A percentile compares a stretch with the other conserved stretches of the same genome.
Evolutionary conservation across 2,329 filamentous ascomycete species (phyloP).

Genomic region (Curvularia lunata): DNA sequence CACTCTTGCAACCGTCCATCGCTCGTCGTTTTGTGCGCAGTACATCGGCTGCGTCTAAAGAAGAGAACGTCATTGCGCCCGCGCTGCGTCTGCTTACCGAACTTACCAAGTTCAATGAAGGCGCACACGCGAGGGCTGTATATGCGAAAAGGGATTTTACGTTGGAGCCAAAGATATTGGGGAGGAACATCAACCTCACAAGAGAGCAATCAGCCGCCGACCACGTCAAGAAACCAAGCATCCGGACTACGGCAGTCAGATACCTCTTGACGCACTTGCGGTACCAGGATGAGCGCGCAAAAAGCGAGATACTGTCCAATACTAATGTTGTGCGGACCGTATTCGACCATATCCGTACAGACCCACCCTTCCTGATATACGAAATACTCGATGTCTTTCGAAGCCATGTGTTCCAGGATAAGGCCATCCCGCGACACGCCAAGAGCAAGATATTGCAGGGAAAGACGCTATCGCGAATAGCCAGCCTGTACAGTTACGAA

Average conservation of each 20-base stretch:
- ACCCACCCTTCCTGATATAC: slow-evolving; percentile 74
- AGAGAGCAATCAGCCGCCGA: slow-evolving; percentile 64
- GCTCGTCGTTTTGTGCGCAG: slow-evolving; percentile 80
- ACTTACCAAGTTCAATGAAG: slow-evolving; percentile 84
- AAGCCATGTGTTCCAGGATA: slow-evolving; percentile 74
- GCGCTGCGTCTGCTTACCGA: slow-evolving; percentile 86
- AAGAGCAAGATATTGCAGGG: slow-evolving; percentile 81
- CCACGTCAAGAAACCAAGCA: slow-evolving; percentile 70
- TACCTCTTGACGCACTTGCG: slow-evolving; percentile 81
- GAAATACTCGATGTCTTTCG: slow-evolving; percentile 77
- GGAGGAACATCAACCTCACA: slow-evolving; percentile 78
- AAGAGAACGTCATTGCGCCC: slow-evolving; percentile 87
- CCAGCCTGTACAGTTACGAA: slow-evolving; percentile 45
- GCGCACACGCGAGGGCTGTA: slow-evolving; percentile 75
- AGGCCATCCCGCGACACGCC: slow-evolving; percentile 71
- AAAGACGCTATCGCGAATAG: slow-evolving; percentile 72
- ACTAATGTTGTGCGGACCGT: slow-evolving; percentile 71
- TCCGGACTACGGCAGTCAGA: slow-evolving; percentile 81
- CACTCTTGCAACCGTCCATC: slow-evolving; percentile 79
- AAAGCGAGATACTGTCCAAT: slow-evolving; percentile 82
- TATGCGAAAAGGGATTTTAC: slow-evolving; percentile 80
- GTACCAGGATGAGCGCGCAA: slow-evolving; percentile 76
- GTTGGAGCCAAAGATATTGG: slow-evolving; percentile 72
- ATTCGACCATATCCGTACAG: slow-evolving; percentile 77
- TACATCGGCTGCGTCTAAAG: slow-evolving; percentile 78